Base-by-base conservation (phyloP, 176 grass and related monocot genomes). In the Thalia dealbata region DNA sequence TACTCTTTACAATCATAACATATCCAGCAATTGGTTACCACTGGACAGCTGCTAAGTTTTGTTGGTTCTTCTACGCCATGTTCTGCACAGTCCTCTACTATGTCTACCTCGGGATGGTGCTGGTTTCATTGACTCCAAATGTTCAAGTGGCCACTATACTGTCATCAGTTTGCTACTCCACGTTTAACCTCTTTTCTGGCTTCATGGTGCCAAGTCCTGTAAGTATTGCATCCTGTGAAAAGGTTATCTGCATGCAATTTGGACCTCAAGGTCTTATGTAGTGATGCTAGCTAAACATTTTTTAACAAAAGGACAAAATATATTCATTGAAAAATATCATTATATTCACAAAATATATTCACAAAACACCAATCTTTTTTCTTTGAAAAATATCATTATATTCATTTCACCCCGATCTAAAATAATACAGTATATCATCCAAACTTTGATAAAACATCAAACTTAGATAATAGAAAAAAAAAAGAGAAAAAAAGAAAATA, bases 61-160 rank as follows among this genome's bases (percentile, higher is more conserved):
- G 91, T 3, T 96, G 88, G 85, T 88, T 82, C 64, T 45, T 86
- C 29, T 91, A 91, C 52, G 72, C 78, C 55, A 84, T 91, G 85
- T 43, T 96, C 0, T 91, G 80, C 81, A 82, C 88, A 2, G 16
- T 91, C 14, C 83, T 91, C 23, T 88, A 82, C 85, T 90, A 74
- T 30, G 9, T 88, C 26, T 91, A 96, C 65, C 23, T 96, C 14
- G 91, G 91, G 66, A 96, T 96, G 91, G 28, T 91, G 87, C 52
- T 96, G 24, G 80, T 83, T 25, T 81, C 87, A 3, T 24, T 91
- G 54, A 88, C 85, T 38, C 82, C 85, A 35, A 91, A 81, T 24
- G 23, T 88, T 65, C 83, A 83, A 79, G 59, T 96, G 28, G 91
- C 88, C 0, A 30, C 81, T 19, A 84, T 96, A 79, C 54, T 88